Evolutionary conservation across 352 stramenopile species (phyloP), one percentile per base, ranked within the genome.

Genomic region (Pythium graminicola): DNA sequence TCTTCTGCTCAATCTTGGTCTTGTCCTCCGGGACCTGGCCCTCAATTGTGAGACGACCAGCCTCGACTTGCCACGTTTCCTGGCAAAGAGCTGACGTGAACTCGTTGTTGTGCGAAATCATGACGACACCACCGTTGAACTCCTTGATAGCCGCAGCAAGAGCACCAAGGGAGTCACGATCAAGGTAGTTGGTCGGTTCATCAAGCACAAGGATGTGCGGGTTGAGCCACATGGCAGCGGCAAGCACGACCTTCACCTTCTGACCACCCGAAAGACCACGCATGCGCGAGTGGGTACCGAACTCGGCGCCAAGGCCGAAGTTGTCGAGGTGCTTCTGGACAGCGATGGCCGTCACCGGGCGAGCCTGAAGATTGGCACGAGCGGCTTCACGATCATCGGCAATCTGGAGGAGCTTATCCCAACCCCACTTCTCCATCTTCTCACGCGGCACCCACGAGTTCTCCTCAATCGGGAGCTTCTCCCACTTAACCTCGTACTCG

Each of bases 161-260:
- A 16, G 94, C 95, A 57, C 95, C 95, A 35, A 99, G 82, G 59
- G 89, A 97, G 65, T 99, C 96, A 58, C 95, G 90, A 71, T 98
- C 95, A 43, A 98, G 73, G 70, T 97, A 97, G 77, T 97, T 97
- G 56, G 93, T 98, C 24, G 93, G 93, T 73, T 98, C 93, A 75
- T 98, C 92, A 46, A 98, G 75, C 57, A 98, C 89, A 57, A 97
- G 73, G 51, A 98, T 85, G 79, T 98, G 88, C 45, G 93, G 87
- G 81, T 98, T 95, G 64, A 96, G 96, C 95, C 89, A 98, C 81
- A 97, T 98, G 50, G 89, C 92, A 67, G 95, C 95, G 47, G 75
- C 95, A 33, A 99, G 73, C 54, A 99, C 95, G 40, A 99, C 95
- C 89, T 99, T 99, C 31, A 99, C 95, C 85, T 99, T 99, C 77